Evolutionary conservation across 768 basidiomycete species (phyloP), one percentile per base, ranked within the genome.

Genomic region (Mycena floridula): DNA sequence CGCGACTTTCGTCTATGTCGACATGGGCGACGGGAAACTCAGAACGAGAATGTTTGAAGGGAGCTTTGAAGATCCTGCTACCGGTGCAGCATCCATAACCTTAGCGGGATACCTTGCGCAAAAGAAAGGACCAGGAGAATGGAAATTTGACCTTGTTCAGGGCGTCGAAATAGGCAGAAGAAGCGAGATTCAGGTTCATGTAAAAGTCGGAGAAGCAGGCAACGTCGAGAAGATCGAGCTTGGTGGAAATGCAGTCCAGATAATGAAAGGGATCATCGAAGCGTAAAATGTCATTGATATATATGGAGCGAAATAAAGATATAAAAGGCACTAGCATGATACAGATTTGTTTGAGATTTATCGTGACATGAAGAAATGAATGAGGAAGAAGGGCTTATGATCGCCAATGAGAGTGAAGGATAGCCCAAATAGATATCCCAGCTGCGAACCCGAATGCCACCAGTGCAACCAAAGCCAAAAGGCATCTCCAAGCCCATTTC

Each of bases 101-200:
- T 58, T 74, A 11, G 63, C 54, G 7, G 70, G 69, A 26, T 71
- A 62, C 58, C 55, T 73, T 25, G 70, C 58, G 6, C 54, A 51
- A 46, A 56, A 55, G 37, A 66, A 60, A 21, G 69, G 69, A 2
- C 50, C 50, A 5, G 69, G 70, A 1, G 56, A 35, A n/a, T 69
- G 66, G 56, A 54, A 36, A 43, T 55, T 70, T 38, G 52, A 64
- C 7, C 60, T 74, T 43, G 45, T 66, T 7, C 73, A 73, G 46
- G 72, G 73, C 0, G 65, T 72, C 1, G 72, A 74, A 49, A 72
- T 74, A 61, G 72, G 72, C 2, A 52, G 70, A 48, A 62, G 53
- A 45, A 70, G 70, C 43, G 67, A 70, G 11, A 74, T 74, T 22
- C 51, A 49, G 22, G 66, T 72, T 4, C 47, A 58, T 7, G 72